Conservation (phyloP, 2,329 filamentous ascomycete species). For the Aureobasidium subglaciale region DNA sequence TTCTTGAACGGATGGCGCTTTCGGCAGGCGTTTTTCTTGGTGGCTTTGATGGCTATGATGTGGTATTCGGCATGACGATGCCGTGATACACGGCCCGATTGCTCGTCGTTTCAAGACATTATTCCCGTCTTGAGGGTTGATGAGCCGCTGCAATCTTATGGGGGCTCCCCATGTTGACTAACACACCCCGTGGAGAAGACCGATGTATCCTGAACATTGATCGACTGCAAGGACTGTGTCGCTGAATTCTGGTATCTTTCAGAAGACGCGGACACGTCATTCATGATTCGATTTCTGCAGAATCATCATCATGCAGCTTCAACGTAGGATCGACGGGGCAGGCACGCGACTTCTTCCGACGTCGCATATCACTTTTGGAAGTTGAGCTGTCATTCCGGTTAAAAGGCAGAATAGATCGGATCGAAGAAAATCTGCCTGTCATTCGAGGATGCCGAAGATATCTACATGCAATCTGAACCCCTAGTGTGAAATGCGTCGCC, state of each 20-base stretch:
- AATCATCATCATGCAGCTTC: neutral
- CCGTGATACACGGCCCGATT: neutral
- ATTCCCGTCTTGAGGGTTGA: neutral
- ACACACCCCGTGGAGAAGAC: neutral
- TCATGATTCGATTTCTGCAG: neutral
- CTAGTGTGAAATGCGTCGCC: neutral
- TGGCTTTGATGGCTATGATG: too few relatives aligned
- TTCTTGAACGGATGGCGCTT: neutral
- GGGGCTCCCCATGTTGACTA: too few relatives aligned
- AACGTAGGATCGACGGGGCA: conserved; percentile 5
- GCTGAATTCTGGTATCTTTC: too few relatives aligned
- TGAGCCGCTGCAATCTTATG: too few relatives aligned
- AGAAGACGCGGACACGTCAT: neutral
- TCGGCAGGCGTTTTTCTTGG: neutral
- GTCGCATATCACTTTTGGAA: neutral
- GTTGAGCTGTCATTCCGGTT: conserved; percentile 2
- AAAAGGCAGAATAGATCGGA: neutral
- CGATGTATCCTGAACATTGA: neutral
- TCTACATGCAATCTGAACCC: neutral
- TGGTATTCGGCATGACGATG: neutral
- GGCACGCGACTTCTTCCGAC: conserved; percentile 6
- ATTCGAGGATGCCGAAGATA: neutral
- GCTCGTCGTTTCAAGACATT: too few relatives aligned
- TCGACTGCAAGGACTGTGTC: too few relatives aligned
- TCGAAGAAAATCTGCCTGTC: neutral